A percentile compares a stretch with the other conserved stretches of the same genome.
phyloP scores from a whole-genome alignment of 345 rosid genomes.

The Eucalyptus pauciflora region DNA sequence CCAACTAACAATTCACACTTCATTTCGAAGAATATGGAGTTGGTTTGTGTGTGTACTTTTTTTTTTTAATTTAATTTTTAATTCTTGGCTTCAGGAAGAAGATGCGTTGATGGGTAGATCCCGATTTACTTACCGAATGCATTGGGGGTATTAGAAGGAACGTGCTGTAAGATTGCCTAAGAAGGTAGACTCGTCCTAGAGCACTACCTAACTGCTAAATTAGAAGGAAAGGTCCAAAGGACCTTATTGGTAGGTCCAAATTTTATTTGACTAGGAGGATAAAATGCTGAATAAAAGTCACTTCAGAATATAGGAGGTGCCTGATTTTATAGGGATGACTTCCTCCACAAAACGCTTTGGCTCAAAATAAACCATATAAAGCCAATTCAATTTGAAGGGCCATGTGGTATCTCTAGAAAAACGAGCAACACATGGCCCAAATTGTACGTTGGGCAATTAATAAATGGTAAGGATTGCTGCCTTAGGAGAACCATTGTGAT shows the following conservation, averaged over 20 bases:
- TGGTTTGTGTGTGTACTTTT: not conserved
- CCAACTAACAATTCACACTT: too few relatives aligned
- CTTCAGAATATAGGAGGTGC: not conserved
- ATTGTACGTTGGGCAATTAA: not conserved
- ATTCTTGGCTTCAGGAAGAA: not conserved
- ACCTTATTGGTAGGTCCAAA: not conserved
- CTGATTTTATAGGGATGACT: not conserved
- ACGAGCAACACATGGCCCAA: not conserved
- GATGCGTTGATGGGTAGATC: not conserved
- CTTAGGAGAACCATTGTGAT: not conserved
- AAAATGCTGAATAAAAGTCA: too few relatives aligned
- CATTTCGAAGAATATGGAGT: not conserved
- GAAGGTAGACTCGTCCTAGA: not conserved
- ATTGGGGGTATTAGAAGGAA: too few relatives aligned
- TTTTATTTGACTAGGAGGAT: not conserved
- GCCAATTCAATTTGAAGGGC: not conserved
- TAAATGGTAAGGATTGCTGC: not conserved
- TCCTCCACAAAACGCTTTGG: not conserved
- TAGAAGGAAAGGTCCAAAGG: not conserved
- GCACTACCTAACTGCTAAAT: not conserved
- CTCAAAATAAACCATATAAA: not conserved
- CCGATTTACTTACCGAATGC: not conserved
- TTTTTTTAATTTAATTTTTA: accelerated
- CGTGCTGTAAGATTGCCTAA: not conserved
- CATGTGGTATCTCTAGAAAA: not conserved